Evolutionary conservation across 441 rosid genomes (phyloP).

Genomic region (Eruca vesicaria): DNA sequence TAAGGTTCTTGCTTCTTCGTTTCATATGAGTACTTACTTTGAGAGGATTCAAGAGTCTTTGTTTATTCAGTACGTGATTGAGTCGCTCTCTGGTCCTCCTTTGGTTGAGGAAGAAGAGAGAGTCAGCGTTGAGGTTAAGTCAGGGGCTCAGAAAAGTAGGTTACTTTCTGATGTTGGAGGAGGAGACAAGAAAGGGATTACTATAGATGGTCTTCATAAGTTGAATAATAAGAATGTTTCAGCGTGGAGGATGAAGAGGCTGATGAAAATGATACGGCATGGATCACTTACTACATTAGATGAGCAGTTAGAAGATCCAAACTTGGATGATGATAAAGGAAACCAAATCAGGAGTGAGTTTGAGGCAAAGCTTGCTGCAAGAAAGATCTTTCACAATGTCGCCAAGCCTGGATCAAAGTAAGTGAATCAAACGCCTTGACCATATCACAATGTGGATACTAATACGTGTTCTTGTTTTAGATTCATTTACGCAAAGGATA

Average conservation of each 20-base stretch:
- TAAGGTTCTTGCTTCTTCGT: slow-evolving; percentile 39
- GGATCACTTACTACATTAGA: slow-evolving; percentile 54
- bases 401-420: slow-evolving; percentile 60
- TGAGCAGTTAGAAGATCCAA: slow-evolving; percentile 49
- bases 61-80: slow-evolving; percentile 58
- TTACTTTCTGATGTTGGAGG: not conserved
- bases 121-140: slow-evolving; percentile 48
- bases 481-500: slow-evolving; percentile 41
- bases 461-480: slow-evolving; percentile 5
- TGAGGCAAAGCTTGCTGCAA: slow-evolving; percentile 62
- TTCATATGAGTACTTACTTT: slow-evolving; percentile 62
- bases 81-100: slow-evolving; percentile 57
- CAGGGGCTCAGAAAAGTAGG: slow-evolving; percentile 48
- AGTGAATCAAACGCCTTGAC: not conserved
- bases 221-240: slow-evolving; percentile 58
- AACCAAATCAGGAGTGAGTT: slow-evolving; percentile 51
- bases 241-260: slow-evolving; percentile 71
- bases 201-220: slow-evolving; percentile 53
- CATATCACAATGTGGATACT: not conserved
- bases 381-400: slow-evolving; percentile 56
- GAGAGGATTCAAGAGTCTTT: slow-evolving; percentile 60
- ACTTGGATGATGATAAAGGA: slow-evolving; percentile 49
- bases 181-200: slow-evolving; percentile 44
- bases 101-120: slow-evolving; percentile 56
- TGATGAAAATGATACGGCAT: slow-evolving; percentile 51